Evolutionary conservation across 768 basidiomycete genomes (phyloP).

Genomic region (Kwoniella sp.): DNA sequence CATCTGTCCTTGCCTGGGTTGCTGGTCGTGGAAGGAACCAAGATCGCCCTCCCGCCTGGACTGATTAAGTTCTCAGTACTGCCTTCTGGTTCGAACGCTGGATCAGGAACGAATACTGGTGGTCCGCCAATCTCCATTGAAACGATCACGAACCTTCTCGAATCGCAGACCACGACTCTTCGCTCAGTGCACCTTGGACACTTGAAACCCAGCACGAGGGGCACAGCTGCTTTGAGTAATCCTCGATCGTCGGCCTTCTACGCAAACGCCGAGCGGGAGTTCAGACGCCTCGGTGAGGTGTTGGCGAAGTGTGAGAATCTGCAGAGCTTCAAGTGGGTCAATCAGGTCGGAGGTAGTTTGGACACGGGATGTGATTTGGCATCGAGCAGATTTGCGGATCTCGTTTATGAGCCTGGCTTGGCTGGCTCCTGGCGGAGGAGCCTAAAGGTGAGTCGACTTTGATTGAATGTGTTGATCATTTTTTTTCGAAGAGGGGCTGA

Average conservation of each 20-base stretch:
- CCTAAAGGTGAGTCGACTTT: slow-evolving; percentile 27
- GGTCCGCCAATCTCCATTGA: slow-evolving; percentile 39
- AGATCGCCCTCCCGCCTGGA: slow-evolving; percentile 15
- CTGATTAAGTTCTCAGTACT: slow-evolving; percentile 28
- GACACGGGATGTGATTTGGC: slow-evolving; percentile 25
- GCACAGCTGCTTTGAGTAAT: neutral
- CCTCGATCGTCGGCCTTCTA: neutral
- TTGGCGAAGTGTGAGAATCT: slow-evolving; percentile 22
- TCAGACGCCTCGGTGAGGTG: slow-evolving; percentile 10
- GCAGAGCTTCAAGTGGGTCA: slow-evolving; percentile 27
- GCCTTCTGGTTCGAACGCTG: neutral
- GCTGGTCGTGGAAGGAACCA: slow-evolving; percentile 26
- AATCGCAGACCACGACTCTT: slow-evolving; percentile 22
- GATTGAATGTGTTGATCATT: no score
- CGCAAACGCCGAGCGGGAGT: neutral
- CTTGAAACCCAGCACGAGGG: slow-evolving; percentile 10
- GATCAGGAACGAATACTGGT: slow-evolving; percentile 1
- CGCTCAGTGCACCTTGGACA: slow-evolving; percentile 29
- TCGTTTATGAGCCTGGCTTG: slow-evolving; percentile 25
- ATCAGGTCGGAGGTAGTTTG: slow-evolving; percentile 16
- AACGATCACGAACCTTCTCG: slow-evolving; percentile 24
- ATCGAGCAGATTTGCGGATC: slow-evolving; percentile 18
- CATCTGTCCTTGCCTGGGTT: slow-evolving; percentile 36
- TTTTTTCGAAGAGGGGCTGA: no score
- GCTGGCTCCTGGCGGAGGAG: slow-evolving; percentile 19